phyloP scores from a whole-genome alignment of 352 stramenopile species.

The Halophytophthora polymorphica region DNA sequence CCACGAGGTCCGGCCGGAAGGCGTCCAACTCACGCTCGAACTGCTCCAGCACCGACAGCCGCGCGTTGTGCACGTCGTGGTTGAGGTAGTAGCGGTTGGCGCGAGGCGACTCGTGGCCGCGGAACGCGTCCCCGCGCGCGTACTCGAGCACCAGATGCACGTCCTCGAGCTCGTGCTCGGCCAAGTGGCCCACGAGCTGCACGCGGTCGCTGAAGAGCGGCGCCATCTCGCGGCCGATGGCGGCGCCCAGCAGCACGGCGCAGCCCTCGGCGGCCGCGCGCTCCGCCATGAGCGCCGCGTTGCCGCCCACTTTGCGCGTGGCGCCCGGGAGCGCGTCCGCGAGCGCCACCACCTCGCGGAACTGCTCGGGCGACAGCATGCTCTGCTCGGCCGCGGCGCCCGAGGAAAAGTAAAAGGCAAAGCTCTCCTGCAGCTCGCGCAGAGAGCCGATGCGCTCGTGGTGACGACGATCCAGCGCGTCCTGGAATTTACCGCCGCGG shows the following conservation, averaged over 20 bases:
- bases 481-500: constrained; percentile 12
- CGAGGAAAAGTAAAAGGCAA: constrained; percentile 80
- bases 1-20: constrained; percentile 69
- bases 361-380: constrained; percentile 76
- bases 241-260: constrained; percentile 65
- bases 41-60: constrained; percentile 72
- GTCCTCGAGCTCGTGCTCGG: constrained; percentile 62
- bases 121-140: constrained; percentile 57
- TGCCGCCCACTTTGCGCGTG: constrained; percentile 67
- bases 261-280: constrained; percentile 65
- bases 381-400: constrained; percentile 79
- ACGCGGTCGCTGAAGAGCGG: constrained; percentile 65
- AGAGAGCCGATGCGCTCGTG: constrained; percentile 74
- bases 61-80: constrained; percentile 83
- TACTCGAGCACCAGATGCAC: constrained; percentile 84
- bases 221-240: constrained; percentile 76
- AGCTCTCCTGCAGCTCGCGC: constrained; percentile 68
- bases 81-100: constrained; percentile 86
- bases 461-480: constrained; percentile 40
- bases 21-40: constrained; percentile 58
- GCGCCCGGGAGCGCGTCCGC: constrained; percentile 59
- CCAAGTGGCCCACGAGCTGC: constrained; percentile 62
- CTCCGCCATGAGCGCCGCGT: constrained; percentile 79
- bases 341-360: constrained; percentile 65
- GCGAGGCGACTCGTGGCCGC: constrained; percentile 55